Evolutionary conservation across 2,329 filamentous ascomycete species (phyloP), one percentile per base, ranked within the genome.

Genomic region (Epichloe sibirici): DNA sequence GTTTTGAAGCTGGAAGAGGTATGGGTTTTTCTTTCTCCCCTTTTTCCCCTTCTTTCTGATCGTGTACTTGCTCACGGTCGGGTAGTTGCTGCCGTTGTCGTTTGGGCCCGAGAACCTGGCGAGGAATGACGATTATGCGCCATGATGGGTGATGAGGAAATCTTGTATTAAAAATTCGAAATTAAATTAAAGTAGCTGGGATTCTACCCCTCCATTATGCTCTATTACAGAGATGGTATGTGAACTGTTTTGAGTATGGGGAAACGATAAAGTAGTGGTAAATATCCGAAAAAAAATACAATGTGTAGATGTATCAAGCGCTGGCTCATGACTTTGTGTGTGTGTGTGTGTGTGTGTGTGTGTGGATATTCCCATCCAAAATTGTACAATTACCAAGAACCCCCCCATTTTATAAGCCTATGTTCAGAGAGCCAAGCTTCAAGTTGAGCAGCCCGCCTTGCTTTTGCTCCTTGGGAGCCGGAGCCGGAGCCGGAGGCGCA

Each of bases 1-100:
- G 80, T 88, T 25, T 74, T 82, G 70, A 85, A 75, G 25, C 71
- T 95, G 53, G 81, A 82, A 57, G 76, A 88, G 71, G 81, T 83
- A 64, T 62, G 73, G 62, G 56, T 40, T 21, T 39, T 21, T 42
- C 17, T 12, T 15, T 35, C 13, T 17, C 28, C 23, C 44, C 40
- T 37, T 5, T 43, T 40, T 11, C 38, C 8, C 3, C 11, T 21
- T 13, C 15, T 6, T 37, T 12, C 35, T 42, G 23, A 7, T 15
- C 1, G 13, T 4, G 17, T 13, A 3, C 28, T 53, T 21, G 52
- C 59, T 62, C 34, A 57, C 52, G 17, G 17, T 6, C 7, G n/a
- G 2, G 13, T 53, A 86, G 83, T 69, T 87, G 54, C 72, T 87
- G 39, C 83, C 83, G 2, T 66, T 84, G 60, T 86, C 83, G 0